Evolutionary conservation across 2,329 filamentous ascomycete species (phyloP).

Genomic region (Cercospora nicotianae): DNA sequence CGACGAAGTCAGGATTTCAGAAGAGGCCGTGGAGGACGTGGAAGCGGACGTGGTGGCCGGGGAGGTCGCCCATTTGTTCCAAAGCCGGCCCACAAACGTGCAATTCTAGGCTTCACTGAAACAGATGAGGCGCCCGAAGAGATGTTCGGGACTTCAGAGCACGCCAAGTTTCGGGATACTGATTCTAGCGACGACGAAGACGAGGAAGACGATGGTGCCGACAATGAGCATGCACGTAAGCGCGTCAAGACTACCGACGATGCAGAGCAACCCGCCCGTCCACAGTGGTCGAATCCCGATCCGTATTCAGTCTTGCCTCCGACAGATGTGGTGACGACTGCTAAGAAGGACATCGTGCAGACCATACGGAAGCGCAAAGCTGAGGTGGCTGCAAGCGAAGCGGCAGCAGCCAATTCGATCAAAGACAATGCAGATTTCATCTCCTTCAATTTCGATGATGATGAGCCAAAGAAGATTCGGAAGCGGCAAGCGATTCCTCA

Average conservation of each 20-base stretch:
- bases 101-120: conserved; percentile 43
- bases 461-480: conserved; percentile 33
- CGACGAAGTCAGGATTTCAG: background rate
- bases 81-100: conserved; percentile 46
- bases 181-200: conserved; percentile 43
- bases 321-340: conserved; percentile 68
- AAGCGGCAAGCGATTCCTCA: conserved; percentile 29
- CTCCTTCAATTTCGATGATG: conserved; percentile 57
- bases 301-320: conserved; percentile 87
- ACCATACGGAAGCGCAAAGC: conserved; percentile 87
- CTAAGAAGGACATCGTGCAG: conserved; percentile 84
- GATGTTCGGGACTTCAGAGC: conserved; percentile 45
- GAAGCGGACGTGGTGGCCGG: conserved; percentile 14
- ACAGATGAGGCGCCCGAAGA: conserved; percentile 48
- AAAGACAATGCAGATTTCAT: conserved; percentile 76
- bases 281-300: conserved; percentile 95
- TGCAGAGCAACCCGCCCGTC: conserved; percentile 44
- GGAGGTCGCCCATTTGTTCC: conserved; percentile 23
- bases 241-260: conserved; percentile 35
- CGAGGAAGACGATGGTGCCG: conserved; percentile 30
- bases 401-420: conserved; percentile 39
- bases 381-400: conserved; percentile 56
- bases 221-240: conserved; percentile 34
- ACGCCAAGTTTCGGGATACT: conserved; percentile 46
- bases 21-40: conserved; percentile 14